Evolutionary conservation across 2,329 filamentous ascomycete genomes (phyloP), one percentile per base, ranked within the genome.

Genomic region (Alternaria alternata): DNA sequence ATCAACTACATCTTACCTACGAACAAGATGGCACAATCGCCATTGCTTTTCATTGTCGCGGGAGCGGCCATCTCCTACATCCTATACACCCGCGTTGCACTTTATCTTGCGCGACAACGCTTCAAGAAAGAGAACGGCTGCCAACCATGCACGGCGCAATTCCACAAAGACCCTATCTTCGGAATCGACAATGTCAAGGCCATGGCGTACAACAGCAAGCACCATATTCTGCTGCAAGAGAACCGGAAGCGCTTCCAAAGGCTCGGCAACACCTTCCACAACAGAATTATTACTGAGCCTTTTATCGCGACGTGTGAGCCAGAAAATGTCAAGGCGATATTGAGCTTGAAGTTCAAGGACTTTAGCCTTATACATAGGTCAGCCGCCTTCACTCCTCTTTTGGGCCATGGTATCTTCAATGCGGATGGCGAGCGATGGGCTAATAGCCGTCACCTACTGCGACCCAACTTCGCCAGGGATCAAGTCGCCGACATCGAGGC

Each of bases 401-500:
- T 84, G 12, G 82, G 82, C 7, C 67, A 78, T 39, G 81, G 81
- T 62, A 79, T 79, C 63, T 84, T 84, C 73, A 83, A 81, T 38
- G 75, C 76, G 14, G 81, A 84, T 63, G 82, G 82, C 38, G 75
- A 77, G 43, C 65, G 65, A 18, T 80, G 78, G 78, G 70, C 74
- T 11, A 75, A 78, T 49, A 76, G 73, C 20, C 73, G 82, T 9
- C 80, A 82, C 28, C 77, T 84, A 63, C 78, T 90, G 14, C 78
- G 85, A 22, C 85, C 85, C 2, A 84, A 85, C 61, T 87, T 87
- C 64, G 80, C 78, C 1, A 76, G 83, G 8, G 80, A 81, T 11
- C 85, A 87, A 63, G 80, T 87, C 9, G 82, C 81, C 5, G 83
- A 87, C 67, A 72, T 87, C 6, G 77, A 80, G 1, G 86, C 85